Evolutionary conservation across 257 asterid genomes (phyloP).

Genomic region (Salvia splendens): DNA sequence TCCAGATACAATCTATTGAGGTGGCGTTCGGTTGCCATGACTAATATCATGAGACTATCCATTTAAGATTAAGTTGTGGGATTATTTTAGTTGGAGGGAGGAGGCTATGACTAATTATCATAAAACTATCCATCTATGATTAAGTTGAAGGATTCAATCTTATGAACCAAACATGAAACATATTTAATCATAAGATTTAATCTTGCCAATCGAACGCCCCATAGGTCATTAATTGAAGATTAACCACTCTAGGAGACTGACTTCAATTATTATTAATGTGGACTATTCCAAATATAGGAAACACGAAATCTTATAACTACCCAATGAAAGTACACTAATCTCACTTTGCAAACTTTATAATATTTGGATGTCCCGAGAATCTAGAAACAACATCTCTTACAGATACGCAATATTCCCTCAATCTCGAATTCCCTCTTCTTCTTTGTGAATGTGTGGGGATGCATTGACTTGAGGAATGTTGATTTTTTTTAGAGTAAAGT

Average conservation of each 20-base stretch:
- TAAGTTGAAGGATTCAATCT: too few species aligned
- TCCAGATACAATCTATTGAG: neutral
- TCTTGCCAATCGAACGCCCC: too few species aligned
- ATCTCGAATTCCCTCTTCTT: neutral
- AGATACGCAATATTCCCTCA: neutral
- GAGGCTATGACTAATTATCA: too few species aligned
- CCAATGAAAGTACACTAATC: slow-evolving; percentile 2
- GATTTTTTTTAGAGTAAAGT: too few species aligned
- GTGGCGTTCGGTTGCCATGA: too few species aligned
- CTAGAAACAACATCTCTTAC: neutral
- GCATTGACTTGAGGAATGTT: neutral
- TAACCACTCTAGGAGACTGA: neutral
- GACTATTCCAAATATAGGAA: neutral
- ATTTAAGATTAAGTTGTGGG: too few species aligned
- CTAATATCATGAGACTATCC: too few species aligned
- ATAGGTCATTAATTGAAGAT: too few species aligned
- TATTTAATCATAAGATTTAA: too few species aligned
- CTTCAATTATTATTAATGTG: neutral
- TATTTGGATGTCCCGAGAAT: neutral
- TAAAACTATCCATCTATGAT: too few species aligned
- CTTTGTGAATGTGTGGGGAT: neutral
- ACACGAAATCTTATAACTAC: neutral
- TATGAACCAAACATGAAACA: too few species aligned
- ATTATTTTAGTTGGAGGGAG: too few species aligned
- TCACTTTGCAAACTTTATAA: neutral